Percentiles rank a stretch among this genome's conserved stretches.
phyloP scores from a whole-genome alignment of 2,329 filamentous ascomycete genomes.

The Penicillium polonicum region DNA sequence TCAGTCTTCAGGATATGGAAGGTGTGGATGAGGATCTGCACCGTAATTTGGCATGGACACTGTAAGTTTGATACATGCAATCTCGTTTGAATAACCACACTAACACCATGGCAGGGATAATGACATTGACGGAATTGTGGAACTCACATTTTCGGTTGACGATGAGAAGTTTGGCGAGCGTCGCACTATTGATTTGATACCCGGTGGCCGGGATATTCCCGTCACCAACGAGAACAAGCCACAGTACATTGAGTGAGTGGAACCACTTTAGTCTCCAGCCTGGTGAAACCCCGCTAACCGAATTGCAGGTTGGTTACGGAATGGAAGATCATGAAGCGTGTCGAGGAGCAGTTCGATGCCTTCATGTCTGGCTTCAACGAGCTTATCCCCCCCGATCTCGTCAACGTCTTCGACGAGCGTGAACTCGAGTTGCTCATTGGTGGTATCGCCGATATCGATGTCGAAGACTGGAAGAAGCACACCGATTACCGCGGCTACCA shows the following conservation, averaged over 20 bases:
- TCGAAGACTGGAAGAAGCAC: slow-evolving; percentile 99
- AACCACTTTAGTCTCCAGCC: background rate
- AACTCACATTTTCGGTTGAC: slow-evolving; percentile 94
- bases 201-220: slow-evolving; percentile 83
- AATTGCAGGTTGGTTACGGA: slow-evolving; percentile 77
- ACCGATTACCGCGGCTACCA: slow-evolving; percentile 99
- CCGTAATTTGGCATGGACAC: slow-evolving; percentile 91
- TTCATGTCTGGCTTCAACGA: slow-evolving; percentile 98
- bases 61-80: slow-evolving; percentile 50
- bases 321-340: slow-evolving; percentile 98
- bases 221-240: slow-evolving; percentile 99
- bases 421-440: slow-evolving; percentile 95
- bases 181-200: slow-evolving; percentile 90
- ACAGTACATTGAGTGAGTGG: slow-evolving; percentile 85
- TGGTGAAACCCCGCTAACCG: background rate
- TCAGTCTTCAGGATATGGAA: slow-evolving; percentile 93
- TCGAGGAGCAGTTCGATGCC: slow-evolving; percentile 96
- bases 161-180: slow-evolving; percentile 96
- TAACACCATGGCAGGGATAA: slow-evolving; percentile 63
- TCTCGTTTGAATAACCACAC: background rate
- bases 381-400: slow-evolving; percentile 90
- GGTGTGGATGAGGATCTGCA: slow-evolving; percentile 98
- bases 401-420: slow-evolving; percentile 98
- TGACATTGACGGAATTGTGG: slow-evolving; percentile 90
- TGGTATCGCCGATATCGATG: slow-evolving; percentile 99